A percentile compares a stretch with the other conserved stretches of the same genome.
These are phyloP conservation scores for Abortiporus biennis DNA, from an alignment of 1,284 basidiomycete genomes.

Conservation along the genomic window DNA sequence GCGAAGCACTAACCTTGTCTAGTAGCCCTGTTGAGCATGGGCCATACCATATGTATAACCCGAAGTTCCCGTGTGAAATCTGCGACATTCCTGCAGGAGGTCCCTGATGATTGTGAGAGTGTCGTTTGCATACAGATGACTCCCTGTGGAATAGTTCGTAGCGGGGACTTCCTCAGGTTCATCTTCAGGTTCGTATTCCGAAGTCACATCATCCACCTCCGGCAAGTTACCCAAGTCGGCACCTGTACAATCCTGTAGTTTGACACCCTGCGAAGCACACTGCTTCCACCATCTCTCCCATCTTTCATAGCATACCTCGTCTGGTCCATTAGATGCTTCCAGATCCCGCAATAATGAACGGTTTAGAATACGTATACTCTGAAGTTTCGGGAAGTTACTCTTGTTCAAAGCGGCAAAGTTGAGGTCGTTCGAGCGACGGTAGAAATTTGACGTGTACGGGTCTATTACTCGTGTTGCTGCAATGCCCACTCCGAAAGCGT, in stretches of 20 bases:
- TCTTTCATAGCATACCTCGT: slow-evolving; percentile 41
- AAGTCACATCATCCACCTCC: slow-evolving; percentile 29
- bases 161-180: slow-evolving; percentile 29
- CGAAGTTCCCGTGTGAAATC: too few species aligned
- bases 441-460: slow-evolving; percentile 38
- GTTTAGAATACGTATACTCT: slow-evolving; percentile 51
- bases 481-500: slow-evolving; percentile 63
- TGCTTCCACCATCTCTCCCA: slow-evolving; percentile 66
- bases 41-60: too few species aligned
- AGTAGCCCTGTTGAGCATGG: too few species aligned
- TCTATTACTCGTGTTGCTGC: slow-evolving; percentile 32
- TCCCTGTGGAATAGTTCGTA: slow-evolving; percentile 23
- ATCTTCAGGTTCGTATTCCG: slow-evolving; percentile 26
- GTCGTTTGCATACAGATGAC: slow-evolving; percentile 13
- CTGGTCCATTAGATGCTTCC: slow-evolving; percentile 45
- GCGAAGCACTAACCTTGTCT: too few species aligned
- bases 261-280: slow-evolving; percentile 39
- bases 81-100: slow-evolving; percentile 33
- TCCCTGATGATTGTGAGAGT: slow-evolving; percentile 36
- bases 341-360: slow-evolving; percentile 48
- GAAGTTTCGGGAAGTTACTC: slow-evolving; percentile 53
- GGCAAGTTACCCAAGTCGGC: slow-evolving; percentile 52
- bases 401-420: slow-evolving; percentile 53
- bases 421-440: slow-evolving; percentile 54
- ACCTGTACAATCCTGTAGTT: slow-evolving; percentile 66